phyloP scores from a whole-genome alignment of 2,329 filamentous ascomycete genomes.

The Aureobasidium sp. region DNA sequence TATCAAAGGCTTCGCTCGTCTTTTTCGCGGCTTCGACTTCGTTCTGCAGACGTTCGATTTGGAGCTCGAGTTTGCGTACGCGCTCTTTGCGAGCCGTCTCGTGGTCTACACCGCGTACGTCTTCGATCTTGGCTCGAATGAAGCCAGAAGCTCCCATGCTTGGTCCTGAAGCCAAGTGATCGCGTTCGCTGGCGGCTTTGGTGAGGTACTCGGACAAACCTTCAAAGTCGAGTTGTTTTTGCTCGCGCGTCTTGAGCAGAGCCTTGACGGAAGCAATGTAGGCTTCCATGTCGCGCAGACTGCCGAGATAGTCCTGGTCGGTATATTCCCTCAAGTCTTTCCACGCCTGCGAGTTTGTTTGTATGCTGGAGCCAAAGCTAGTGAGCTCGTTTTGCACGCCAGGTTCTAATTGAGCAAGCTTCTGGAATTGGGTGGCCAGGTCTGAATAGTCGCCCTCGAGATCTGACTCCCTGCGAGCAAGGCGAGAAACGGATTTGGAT shows the following conservation, averaged over 20 bases:
- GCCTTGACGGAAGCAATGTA: slow-evolving; percentile 83
- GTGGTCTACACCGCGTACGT: slow-evolving; percentile 93
- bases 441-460: slow-evolving; percentile 84
- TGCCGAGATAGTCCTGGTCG: slow-evolving; percentile 91
- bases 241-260: slow-evolving; percentile 86
- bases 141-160: slow-evolving; percentile 69
- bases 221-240: slow-evolving; percentile 97
- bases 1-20: slow-evolving; percentile 87
- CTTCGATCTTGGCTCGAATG: slow-evolving; percentile 88
- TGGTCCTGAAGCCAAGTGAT: slow-evolving; percentile 60
- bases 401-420: slow-evolving; percentile 81
- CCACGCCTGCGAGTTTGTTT: slow-evolving; percentile 73
- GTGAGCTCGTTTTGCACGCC: slow-evolving; percentile 76
- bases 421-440: slow-evolving; percentile 89
- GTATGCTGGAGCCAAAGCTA: slow-evolving; percentile 77
- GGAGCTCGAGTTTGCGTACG: slow-evolving; percentile 80
- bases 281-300: slow-evolving; percentile 87
- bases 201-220: slow-evolving; percentile 91
- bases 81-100: slow-evolving; percentile 84
- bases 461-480: slow-evolving; percentile 80
- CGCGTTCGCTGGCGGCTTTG: slow-evolving; percentile 81
- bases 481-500: slow-evolving; percentile 89
- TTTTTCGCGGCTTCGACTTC: slow-evolving; percentile 85
- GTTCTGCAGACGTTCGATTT: slow-evolving; percentile 82
- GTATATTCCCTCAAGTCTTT: slow-evolving; percentile 81